Base-by-base conservation (phyloP, 139 green algal species). In the Micractinium sp. region DNA sequence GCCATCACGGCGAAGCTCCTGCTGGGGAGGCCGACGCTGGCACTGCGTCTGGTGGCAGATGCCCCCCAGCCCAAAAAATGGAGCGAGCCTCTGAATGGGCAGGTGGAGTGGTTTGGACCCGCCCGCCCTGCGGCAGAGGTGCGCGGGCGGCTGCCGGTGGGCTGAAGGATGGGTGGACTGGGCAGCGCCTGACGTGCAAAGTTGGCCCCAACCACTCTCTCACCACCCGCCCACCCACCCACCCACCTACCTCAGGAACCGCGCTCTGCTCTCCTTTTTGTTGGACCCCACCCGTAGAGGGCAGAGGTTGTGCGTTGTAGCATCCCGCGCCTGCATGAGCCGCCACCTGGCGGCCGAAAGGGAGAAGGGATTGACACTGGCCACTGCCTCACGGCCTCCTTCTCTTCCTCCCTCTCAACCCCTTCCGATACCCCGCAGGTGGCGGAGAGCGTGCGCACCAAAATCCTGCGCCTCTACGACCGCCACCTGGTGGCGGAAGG, bases 381-480 rank as follows among this genome's bases (percentile, higher is more conserved):
- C n/a, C n/a, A n/a, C n/a, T n/a, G n/a, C 20, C 63, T 71, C 63
- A 29, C 63, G 12, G 63, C 16, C 63, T 71, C 20, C 63, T 71
- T 2, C 3, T 71, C 3, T 27, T 71, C 63, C 63, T 25, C 63
- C 14, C 14, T 71, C 22, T 5, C 12, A 71, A 71, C 35, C 35
- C 75, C 75, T 61, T 13, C 19, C 22, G 20, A 31, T 1, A 29
- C 2, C 33, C 86, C 31, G 33, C 91, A 96, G 92, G 95, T 98
- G 27, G 93, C 95, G 0, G 84, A 89, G 22, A 81, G 90, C 0
- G 85, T 99, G 86, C 90, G 96, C 0, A 67, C 22, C 7, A 84
- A 89, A 16, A 95, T 98, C 41, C 88, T 98, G 91, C 38, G 77
- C 69, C 93, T 99, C 35, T 99, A 98, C 87, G 96, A 97, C 69